These are phyloP conservation scores for Knoxdaviesia capensis DNA, from an alignment of 2,329 filamentous ascomycete genomes.

Conservation along the genomic window DNA sequence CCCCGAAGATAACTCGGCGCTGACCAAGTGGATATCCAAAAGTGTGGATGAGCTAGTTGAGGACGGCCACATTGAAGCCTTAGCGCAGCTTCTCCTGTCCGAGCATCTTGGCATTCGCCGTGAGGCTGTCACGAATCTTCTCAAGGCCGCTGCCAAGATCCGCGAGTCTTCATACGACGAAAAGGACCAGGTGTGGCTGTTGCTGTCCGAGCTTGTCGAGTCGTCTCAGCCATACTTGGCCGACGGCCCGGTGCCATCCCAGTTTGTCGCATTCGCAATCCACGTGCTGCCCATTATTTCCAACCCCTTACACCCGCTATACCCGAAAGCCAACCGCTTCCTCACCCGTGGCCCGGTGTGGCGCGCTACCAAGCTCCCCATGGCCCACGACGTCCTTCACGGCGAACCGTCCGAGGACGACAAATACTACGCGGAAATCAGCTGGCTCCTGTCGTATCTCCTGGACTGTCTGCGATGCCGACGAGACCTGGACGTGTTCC, in stretches of 20 bases:
- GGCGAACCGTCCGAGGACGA: slow-evolving; percentile 54
- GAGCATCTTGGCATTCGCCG: slow-evolving; percentile 54
- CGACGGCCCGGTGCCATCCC: slow-evolving; percentile 42
- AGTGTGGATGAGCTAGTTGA: slow-evolving; percentile 62
- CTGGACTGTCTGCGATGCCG: slow-evolving; percentile 42
- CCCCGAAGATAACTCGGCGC: slow-evolving; percentile 28
- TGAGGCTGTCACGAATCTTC: slow-evolving; percentile 52
- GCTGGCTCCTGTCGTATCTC: slow-evolving; percentile 55
- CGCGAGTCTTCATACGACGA: slow-evolving; percentile 54
- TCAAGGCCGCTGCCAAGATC: slow-evolving; percentile 41
- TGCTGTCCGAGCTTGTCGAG: slow-evolving; percentile 63
- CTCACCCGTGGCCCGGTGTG: slow-evolving; percentile 61
- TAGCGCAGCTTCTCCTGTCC: slow-evolving; percentile 61
- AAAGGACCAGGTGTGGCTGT: slow-evolving; percentile 57
- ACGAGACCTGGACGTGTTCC: slow-evolving; percentile 39
- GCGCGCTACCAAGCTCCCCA: slow-evolving; percentile 51
- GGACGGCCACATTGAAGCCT: slow-evolving; percentile 47
- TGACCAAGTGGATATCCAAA: slow-evolving; percentile 52
- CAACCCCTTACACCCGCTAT: slow-evolving; percentile 64
- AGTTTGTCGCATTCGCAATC: slow-evolving; percentile 56
- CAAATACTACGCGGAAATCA: slow-evolving; percentile 48
- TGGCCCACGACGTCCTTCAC: slow-evolving; percentile 42
- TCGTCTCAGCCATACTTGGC: slow-evolving; percentile 39
- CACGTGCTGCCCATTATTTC: slow-evolving; percentile 49
- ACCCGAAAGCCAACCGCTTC: slow-evolving; percentile 71